Evolutionary conservation across 2,329 filamentous ascomycete species (phyloP).

Genomic region (Monilinia fructicola): DNA sequence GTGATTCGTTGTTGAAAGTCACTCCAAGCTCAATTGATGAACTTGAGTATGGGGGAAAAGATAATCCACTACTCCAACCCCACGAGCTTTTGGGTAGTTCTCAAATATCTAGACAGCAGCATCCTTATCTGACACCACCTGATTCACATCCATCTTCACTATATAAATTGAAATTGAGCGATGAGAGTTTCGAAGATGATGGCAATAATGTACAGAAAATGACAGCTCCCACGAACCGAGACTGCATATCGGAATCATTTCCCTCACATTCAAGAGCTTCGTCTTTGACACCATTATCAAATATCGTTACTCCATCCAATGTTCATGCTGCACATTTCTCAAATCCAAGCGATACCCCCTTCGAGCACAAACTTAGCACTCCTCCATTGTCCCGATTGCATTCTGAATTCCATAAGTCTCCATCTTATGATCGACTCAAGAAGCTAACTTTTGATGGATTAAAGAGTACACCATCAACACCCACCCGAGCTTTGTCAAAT

Average conservation of each 20-base stretch:
- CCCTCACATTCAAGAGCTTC: conserved; percentile 47
- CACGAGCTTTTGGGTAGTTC: conserved; percentile 33
- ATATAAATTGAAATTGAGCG: conserved; percentile 46
- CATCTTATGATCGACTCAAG: conserved; percentile 67
- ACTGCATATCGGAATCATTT: conserved; percentile 48
- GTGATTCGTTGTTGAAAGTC: conserved; percentile 33
- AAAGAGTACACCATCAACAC: conserved; percentile 92
- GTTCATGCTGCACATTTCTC: conserved; percentile 69
- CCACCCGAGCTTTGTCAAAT: conserved; percentile 74
- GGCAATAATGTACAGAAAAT: conserved; percentile 42
- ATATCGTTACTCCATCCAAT: conserved; percentile 60
- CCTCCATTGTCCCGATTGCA: conserved; percentile 50
- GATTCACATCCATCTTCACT: conserved; percentile 50
- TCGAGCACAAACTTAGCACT: conserved; percentile 49
- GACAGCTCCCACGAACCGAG: conserved; percentile 42
- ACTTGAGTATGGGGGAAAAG: conserved; percentile 31
- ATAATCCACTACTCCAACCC: conserved; percentile 29
- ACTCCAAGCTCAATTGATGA: conserved; percentile 35
- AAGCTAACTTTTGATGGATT: conserved; percentile 84
- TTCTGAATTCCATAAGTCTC: conserved; percentile 52
- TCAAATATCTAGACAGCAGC: conserved; percentile 33
- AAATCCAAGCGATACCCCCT: conserved; percentile 58
- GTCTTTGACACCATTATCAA: conserved; percentile 59
- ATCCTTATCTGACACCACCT: conserved; percentile 59
- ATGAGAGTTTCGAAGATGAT: conserved; percentile 44